Base-by-base conservation (phyloP, 495 filamentous ascomycete species). In the Mytilinidion resinicola region DNA sequence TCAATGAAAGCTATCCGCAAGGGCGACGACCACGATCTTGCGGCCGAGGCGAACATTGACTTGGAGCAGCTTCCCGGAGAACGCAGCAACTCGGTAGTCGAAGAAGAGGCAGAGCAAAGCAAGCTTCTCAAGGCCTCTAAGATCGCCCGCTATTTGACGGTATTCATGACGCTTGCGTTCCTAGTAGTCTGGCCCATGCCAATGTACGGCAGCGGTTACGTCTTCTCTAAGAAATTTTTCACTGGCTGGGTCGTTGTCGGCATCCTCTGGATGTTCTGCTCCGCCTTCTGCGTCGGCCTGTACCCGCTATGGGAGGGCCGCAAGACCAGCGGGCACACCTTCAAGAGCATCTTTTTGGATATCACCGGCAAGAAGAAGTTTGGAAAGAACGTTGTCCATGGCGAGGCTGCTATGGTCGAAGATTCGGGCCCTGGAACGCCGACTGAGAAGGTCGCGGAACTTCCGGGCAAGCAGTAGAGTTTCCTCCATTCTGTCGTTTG, bases 121-220 rank as follows among this genome's bases (percentile, higher is more conserved):
- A 85, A 89, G 57, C 80, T 96, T 36, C 71, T 80, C 64, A 81
- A 81, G 8, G 87, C 90, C 0, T 83, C 88, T 33, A 80, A 85
- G 58, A 90, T 95, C 67, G 89, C 91, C 10, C 88, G 89, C 62
- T 81, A 76, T 6, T 78, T 88, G 62, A 96, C 91, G 0, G 77
- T 86, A 20, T 73, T 82, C 64, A 79, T 96, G 76, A 90, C 91
- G 0, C 57, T 96, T 0, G 80, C 82, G 8, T 73, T 97, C 53
- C 72, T 97, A 2, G 77, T 97, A 19, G 80, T 96, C 48, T 97
- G 92, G 92, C 92, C 92, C 9, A 93, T 96, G 78, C 92, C 92
- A 1, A 83, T 97, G 83, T 97, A 95, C 68, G 92, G 90, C 8
- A 77, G 78, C 7, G 82, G 81, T 19, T 97, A 97, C 67, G 80